Base-by-base conservation (phyloP, 2,329 filamentous ascomycete species). In the Onygenales sp. region DNA sequence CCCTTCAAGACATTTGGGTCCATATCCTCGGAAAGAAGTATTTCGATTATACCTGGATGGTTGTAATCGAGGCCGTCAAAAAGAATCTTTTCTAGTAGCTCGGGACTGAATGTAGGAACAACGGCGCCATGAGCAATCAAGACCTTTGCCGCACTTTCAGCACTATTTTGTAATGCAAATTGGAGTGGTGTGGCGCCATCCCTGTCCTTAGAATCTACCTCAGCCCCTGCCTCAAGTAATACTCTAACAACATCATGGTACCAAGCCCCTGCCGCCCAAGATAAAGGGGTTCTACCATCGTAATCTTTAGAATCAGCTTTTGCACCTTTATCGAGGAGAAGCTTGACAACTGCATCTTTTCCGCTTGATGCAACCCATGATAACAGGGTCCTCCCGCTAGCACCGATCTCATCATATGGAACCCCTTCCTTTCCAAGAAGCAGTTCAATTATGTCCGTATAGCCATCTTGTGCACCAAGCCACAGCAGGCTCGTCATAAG, bases 321-420 rank as follows among this genome's bases (percentile, higher is more conserved):
- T 10, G 36, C 36, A 10, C 36, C 36, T 39, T 39, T 39, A 35
- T 45, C 51, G 31, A 60, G 53, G 9, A 62, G 51, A 8, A 59
- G 52, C 9, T 52, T 49, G 5, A 60, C 59, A 21, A 58, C 53
- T 7, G 51, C 55, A n/a, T 43, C 46, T 21, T 60, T 10, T 3
- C 36, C 36, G 36, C 36, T 9, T n/a, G 36, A 9, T 9, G 36
- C 36, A 9, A 39, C 13, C 9, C 13, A 39, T 39, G 13, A 39
- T n/a, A 39, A n/a, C 36, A 39, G 36, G 36, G 36, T 9, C 36
- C 9, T 39, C 13, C 36, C 36, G 9, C 13, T 9, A 42, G n/a
- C 13, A 7, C 13, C 13, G 9, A n/a, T 39, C 9, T 9, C 9
- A 10, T 39, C 36, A 39, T n/a, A 39, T 39, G 9, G 36, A 10